These are phyloP conservation scores for Phytophthora foliorum DNA, from an alignment of 352 stramenopile species.

Conservation along the genomic window DNA sequence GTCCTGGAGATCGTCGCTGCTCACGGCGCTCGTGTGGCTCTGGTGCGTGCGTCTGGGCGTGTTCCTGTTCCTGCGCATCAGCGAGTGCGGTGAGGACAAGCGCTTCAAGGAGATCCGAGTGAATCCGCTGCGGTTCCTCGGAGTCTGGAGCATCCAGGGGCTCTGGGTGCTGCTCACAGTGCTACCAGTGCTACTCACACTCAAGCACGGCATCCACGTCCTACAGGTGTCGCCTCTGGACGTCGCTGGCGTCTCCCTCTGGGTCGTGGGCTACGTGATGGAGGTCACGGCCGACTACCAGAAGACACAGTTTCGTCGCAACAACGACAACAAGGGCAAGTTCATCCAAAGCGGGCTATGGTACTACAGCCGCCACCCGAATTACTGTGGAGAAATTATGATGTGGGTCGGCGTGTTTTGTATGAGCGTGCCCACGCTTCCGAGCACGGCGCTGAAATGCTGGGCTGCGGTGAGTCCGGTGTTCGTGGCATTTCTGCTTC, in stretches of 20 bases:
- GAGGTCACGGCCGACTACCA: slow-evolving; percentile 77
- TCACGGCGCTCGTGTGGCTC: slow-evolving; percentile 76
- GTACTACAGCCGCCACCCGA: slow-evolving; percentile 90
- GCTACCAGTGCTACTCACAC: slow-evolving; percentile 70
- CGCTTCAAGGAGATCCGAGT: slow-evolving; percentile 76
- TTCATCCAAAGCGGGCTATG: slow-evolving; percentile 87
- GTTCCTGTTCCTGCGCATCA: slow-evolving; percentile 86
- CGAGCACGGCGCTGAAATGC: slow-evolving; percentile 30
- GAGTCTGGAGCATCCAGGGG: slow-evolving; percentile 84
- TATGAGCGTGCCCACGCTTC: slow-evolving; percentile 48
- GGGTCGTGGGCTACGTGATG: slow-evolving; percentile 68
- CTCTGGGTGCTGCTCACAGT: slow-evolving; percentile 86
- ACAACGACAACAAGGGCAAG: slow-evolving; percentile 67
- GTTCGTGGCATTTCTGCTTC: slow-evolving; percentile 77
- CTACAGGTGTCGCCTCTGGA: slow-evolving; percentile 40
- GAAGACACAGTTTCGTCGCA: slow-evolving; percentile 75
- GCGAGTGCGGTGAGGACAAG: slow-evolving; percentile 69
- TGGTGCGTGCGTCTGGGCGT: slow-evolving; percentile 82
- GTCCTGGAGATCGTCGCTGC: slow-evolving; percentile 62
- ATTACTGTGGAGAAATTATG: slow-evolving; percentile 93
- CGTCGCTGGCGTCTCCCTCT: slow-evolving; percentile 47
- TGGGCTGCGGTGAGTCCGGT: slow-evolving; percentile 57
- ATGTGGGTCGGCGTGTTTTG: slow-evolving; percentile 85
- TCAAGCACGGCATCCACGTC: slow-evolving; percentile 43
- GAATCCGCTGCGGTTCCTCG: slow-evolving; percentile 78